phyloP scores from a whole-genome alignment of 2,329 filamentous ascomycete genomes.

The Aurifilum marmelostoma region DNA sequence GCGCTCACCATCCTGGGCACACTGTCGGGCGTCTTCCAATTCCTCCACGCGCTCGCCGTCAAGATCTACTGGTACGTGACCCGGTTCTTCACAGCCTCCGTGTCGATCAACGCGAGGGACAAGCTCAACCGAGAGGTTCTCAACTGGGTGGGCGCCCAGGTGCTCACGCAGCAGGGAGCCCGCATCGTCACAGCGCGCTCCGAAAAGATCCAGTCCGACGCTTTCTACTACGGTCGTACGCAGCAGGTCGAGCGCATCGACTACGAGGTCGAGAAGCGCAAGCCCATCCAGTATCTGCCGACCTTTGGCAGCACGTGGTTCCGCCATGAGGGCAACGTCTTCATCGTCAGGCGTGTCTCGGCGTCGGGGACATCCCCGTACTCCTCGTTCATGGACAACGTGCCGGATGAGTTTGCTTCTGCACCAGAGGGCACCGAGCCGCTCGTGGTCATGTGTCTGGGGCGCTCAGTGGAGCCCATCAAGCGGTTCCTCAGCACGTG shows the following conservation, averaged over 20 bases:
- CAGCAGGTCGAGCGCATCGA: constrained; percentile 36
- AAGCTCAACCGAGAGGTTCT: constrained; percentile 44
- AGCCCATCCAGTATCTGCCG: constrained; percentile 43
- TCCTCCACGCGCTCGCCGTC: constrained; percentile 35
- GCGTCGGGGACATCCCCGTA: constrained; percentile 20
- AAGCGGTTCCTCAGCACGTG: constrained; percentile 38
- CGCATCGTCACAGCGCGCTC: constrained; percentile 42
- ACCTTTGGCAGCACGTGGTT: constrained; percentile 45
- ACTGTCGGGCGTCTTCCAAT: constrained; percentile 37
- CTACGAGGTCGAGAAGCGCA: constrained; percentile 39
- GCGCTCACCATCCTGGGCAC: constrained; percentile 41
- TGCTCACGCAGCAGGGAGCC: constrained; percentile 37
- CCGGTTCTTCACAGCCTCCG: constrained; percentile 42
- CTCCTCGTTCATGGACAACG: constrained; percentile 26
- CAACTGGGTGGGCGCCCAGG: constrained; percentile 43
- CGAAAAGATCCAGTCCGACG: constrained; percentile 37
- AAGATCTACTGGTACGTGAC: constrained; percentile 43
- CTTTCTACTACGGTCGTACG: constrained; percentile 36
- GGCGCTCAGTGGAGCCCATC: constrained; percentile 40
- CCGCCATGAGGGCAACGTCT: constrained; percentile 38
- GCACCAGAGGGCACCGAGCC: constrained; percentile 43
- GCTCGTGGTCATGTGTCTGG: constrained; percentile 44
- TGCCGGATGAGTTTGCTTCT: constrained; percentile 40
- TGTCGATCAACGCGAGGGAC: constrained; percentile 43
- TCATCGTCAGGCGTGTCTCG: constrained; percentile 41